phyloP scores from a whole-genome alignment of 2,329 filamentous ascomycete species.

The Penicillium decumbens region DNA sequence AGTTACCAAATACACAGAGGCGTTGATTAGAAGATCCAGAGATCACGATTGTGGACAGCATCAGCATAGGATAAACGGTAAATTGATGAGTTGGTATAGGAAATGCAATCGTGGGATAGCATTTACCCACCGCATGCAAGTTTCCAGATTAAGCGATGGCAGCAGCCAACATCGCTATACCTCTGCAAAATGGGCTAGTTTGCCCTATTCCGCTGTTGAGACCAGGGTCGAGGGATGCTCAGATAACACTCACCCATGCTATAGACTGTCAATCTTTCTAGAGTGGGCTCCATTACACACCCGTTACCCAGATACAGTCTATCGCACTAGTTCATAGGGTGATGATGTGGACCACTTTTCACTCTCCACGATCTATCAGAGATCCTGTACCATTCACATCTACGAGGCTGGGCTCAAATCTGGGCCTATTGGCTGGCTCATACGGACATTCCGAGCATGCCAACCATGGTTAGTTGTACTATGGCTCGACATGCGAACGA shows the following conservation, averaged over 20 bases:
- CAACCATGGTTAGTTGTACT: not conserved
- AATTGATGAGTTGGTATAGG: not conserved
- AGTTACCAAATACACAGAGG: not conserved
- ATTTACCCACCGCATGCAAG: conserved; percentile 8
- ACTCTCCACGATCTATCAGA: not conserved
- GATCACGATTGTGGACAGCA: not conserved
- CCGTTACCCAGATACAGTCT: not conserved
- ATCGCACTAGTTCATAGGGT: not conserved
- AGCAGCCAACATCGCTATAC: not conserved
- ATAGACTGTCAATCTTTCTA: conserved; percentile 3
- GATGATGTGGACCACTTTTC: not conserved
- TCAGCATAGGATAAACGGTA: not conserved
- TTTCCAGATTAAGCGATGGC: conserved; percentile 3
- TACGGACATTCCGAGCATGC: not conserved
- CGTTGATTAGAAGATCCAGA: not conserved
- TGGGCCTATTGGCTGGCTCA: not conserved
- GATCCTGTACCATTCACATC: not conserved
- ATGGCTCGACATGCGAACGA: not conserved
- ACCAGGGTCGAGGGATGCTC: not conserved
- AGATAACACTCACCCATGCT: not conserved
- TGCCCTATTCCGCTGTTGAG: not conserved
- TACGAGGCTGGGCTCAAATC: not conserved
- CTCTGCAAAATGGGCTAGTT: not conserved
- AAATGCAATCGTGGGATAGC: conserved; percentile 4
- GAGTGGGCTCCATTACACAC: not conserved